phyloP scores from a whole-genome alignment of 2,329 filamentous ascomycete species.

The Cordyceps cicadae region DNA sequence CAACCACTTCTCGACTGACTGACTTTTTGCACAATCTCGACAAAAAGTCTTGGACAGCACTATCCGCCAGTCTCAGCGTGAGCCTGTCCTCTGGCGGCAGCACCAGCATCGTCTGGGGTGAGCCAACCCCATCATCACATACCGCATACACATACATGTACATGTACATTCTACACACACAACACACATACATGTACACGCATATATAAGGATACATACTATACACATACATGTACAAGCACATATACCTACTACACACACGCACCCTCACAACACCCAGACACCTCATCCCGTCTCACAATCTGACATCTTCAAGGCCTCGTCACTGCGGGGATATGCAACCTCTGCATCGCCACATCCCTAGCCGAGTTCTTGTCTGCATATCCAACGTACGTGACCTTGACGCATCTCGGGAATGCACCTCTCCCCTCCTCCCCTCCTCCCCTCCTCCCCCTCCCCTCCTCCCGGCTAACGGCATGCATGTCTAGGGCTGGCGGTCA shows the following conservation, averaged over 20 bases:
- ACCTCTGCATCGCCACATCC: slow-evolving; percentile 47
- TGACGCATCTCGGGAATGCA: not conserved
- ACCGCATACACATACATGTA: no score
- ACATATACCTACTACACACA: not conserved
- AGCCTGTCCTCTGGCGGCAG: slow-evolving; percentile 59
- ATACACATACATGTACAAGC: no score
- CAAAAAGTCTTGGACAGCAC: slow-evolving; percentile 33
- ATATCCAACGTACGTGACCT: slow-evolving; percentile 34
- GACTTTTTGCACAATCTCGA: slow-evolving; percentile 15
- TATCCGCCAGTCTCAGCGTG: slow-evolving; percentile 36
- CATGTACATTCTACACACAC: no score
- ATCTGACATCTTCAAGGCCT: slow-evolving; percentile 15
- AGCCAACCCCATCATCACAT: not conserved
- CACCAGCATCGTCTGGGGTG: slow-evolving; percentile 62
- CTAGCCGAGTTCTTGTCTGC: slow-evolving; percentile 63
- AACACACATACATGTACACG: no score
- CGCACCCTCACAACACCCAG: no score
- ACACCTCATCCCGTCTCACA: no score
- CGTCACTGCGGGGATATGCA: slow-evolving; percentile 26
- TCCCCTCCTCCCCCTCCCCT: no score
- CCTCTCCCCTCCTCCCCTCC: no score
- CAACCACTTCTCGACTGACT: not conserved
- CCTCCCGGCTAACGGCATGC: not conserved
- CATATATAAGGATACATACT: no score
- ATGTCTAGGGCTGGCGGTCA: slow-evolving; percentile 41